Conservation (phyloP, 2,329 filamentous ascomycete species). For the Calonectria naviculata region DNA sequence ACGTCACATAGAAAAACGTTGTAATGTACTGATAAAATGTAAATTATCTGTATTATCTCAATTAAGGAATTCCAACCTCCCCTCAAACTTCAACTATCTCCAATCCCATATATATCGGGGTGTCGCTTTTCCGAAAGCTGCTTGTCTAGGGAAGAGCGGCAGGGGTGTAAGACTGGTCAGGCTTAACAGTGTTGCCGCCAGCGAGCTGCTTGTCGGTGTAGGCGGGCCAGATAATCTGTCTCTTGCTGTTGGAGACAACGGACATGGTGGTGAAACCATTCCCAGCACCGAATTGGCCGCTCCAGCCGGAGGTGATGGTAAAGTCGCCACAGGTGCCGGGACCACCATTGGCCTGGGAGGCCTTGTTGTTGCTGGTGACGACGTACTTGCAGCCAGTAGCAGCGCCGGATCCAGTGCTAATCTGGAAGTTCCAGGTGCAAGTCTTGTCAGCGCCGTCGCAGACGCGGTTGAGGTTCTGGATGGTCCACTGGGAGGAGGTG, state of each 20-base stretch:
- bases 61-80: no score
- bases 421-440: slow-evolving; percentile 57
- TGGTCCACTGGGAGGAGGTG: slow-evolving; percentile 52
- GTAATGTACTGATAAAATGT: no score
- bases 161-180: slow-evolving; percentile 59
- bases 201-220: slow-evolving; percentile 64
- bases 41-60: no score
- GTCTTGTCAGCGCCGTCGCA: slow-evolving; percentile 52
- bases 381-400: slow-evolving; percentile 39
- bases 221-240: slow-evolving; percentile 61
- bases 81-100: no score
- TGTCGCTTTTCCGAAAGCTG: no score
- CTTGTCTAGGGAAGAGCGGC: slow-evolving; percentile 35
- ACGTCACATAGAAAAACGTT: no score
- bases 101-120: no score
- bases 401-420: slow-evolving; percentile 56
- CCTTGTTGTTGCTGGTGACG: slow-evolving; percentile 46
- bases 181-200: slow-evolving; percentile 56
- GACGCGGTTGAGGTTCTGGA: slow-evolving; percentile 51
- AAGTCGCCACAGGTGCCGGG: slow-evolving; percentile 59
- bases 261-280: slow-evolving; percentile 66
- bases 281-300: slow-evolving; percentile 62
- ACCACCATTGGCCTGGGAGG: slow-evolving; percentile 50
- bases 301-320: slow-evolving; percentile 66
- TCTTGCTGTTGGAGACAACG: slow-evolving; percentile 56